Base-by-base conservation (phyloP, 2,329 filamentous ascomycete species). In the Ambrosiella cleistominuta region DNA sequence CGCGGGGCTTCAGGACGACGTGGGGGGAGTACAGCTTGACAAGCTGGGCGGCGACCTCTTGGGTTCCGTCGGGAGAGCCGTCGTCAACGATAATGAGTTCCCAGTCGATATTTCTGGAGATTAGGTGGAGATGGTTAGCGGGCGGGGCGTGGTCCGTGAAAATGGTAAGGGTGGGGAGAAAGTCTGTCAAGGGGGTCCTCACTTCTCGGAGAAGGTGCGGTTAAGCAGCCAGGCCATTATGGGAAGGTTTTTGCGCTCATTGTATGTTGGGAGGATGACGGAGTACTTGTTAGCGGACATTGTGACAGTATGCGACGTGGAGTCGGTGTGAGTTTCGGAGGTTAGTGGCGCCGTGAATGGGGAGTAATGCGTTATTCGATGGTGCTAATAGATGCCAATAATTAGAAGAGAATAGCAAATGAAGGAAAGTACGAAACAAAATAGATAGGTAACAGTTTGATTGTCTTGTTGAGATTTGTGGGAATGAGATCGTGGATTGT, bases 71-170 rank as follows among this genome's bases (percentile, higher is more conserved):
- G 64, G 93, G 93, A 59, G 88, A 95, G 72, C 86, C 93, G 72
- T 98, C 94, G 79, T 98, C 93, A 70, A 98, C 87, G 70, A 98
- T 93, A 70, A 98, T 85, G 69, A 98, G 78, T 75, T 98, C 90
- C 88, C 88, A 98, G 71, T 97, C 85, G 66, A 98, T 80, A 55
- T 93, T 86, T 68, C 91, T 95, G 27, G 1, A 39, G 36, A 15
- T 38, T 50, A 37, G 35, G 40, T 27, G 17, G 52, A 42, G 27
- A 40, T 17, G 17, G 36, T 17, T 12, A n/a, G 40, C 15, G 7
- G 39, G 50, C 53, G n/a, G 38, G 49, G 27, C 4, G 27, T 27
- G 15, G 5, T 27, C 50, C 50, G 38, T 53, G 4, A 13, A 11
- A 36, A 42, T 53, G 8, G 15, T 52, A 8, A n/a, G 42, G 51